Base-by-base conservation (phyloP, 345 rosid genomes). In the Conringia planisiliqua region DNA sequence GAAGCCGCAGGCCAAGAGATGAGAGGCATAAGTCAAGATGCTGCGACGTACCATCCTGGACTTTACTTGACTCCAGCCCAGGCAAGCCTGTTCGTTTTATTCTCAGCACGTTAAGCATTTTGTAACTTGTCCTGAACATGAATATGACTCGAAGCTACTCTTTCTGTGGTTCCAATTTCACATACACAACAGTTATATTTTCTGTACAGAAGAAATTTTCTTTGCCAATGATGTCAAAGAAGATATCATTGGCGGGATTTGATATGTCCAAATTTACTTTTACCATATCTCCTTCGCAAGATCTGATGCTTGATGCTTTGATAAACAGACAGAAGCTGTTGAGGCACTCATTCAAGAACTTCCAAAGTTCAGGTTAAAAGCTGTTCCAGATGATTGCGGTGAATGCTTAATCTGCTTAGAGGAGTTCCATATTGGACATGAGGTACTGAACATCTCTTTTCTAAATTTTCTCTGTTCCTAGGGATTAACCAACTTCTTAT, bases 1-100 rank as follows among this genome's bases (percentile, higher is more conserved):
- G 98, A 96, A 85, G 99, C 99, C 50, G 96, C 99, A 6, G 97
- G 98, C 77, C 99, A 92, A 86, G 99, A 96, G 84, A 85, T 90
- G 98, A 90, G 98, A 85, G 88, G 83, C 78, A 88, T 92, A 87
- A 90, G 93, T 48, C 95, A 88, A 83, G 98, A 96, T 81, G 82
- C 94, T 74, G 84, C 96, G 38, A 77, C 96, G 20, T 96, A 92
- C 78, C 99, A 92, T 76, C 99, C 99, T 68, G 98, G 99, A 66
- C 93, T 90, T 69, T 96, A 88, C 79, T 79, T 96, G 86, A 89
- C 96, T 75, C 81, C 91, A 50, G 89, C 99, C 64, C 99, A 95
- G 94, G 99, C 86, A 78, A 65, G 73, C 61, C 57, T 33, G 6
- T 20, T 22, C 46, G 3, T 24, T 63, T 51, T 39, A 10, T 40